These are phyloP conservation scores for Verticillium albo-atrum DNA, from an alignment of 2,329 filamentous ascomycete species.

Conservation along the genomic window DNA sequence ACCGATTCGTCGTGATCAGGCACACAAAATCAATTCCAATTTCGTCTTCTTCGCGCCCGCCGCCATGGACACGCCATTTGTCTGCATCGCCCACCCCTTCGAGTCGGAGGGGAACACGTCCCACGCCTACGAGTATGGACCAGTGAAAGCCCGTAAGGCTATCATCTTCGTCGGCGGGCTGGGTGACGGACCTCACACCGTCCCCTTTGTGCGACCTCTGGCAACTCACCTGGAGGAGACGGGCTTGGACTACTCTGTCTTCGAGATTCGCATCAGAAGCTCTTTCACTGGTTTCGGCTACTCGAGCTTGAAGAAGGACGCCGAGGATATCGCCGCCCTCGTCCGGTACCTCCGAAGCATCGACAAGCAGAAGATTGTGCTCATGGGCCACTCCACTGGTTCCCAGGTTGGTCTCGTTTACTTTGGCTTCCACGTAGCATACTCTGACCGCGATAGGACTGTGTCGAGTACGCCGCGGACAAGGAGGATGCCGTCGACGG, in stretches of 20 bases:
- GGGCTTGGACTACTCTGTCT: conserved; percentile 45
- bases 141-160: conserved; percentile 44
- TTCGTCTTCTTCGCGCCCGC: conserved; percentile 5
- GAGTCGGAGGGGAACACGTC: conserved; percentile 32
- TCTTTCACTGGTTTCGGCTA: conserved; percentile 50
- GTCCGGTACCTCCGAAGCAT: conserved; percentile 49
- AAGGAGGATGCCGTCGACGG: conserved; percentile 59
- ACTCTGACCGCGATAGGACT: conserved; percentile 37
- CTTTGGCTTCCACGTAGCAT: neutral
- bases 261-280: conserved; percentile 52
- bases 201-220: conserved; percentile 49
- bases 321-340: conserved; percentile 46
- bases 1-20: neutral
- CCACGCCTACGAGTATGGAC: conserved; percentile 44
- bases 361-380: conserved; percentile 45
- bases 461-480: conserved; percentile 47
- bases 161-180: conserved; percentile 69
- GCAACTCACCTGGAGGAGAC: conserved; percentile 35
- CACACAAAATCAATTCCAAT: neutral
- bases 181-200: conserved; percentile 63
- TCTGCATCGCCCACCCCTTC: conserved; percentile 39
- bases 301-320: conserved; percentile 45
- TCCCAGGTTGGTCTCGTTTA: conserved; percentile 38
- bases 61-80: conserved; percentile 2
- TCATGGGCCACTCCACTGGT: conserved; percentile 57